These are phyloP conservation scores for Ophiocordyceps polyrhachis-furcata DNA, from an alignment of 2,329 filamentous ascomycete species.

Conservation along the genomic window DNA sequence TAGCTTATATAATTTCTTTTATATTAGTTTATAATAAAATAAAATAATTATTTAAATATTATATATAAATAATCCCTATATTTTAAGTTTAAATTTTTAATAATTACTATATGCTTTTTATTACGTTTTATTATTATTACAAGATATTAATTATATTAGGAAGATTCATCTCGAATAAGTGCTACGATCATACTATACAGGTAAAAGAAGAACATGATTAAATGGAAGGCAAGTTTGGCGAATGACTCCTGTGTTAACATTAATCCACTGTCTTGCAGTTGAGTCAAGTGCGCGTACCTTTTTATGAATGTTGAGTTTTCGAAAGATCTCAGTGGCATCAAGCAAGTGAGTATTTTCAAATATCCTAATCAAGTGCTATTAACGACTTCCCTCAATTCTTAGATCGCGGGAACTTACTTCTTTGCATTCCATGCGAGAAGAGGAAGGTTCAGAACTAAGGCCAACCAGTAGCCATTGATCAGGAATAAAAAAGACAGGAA, in stretches of 20 bases:
- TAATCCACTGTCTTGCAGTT: too few relatives aligned
- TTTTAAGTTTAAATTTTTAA: too few relatives aligned
- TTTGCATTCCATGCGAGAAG: constrained; percentile 88
- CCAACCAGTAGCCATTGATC: constrained; percentile 97
- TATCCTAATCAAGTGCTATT: constrained; percentile 40
- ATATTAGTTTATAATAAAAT: too few relatives aligned
- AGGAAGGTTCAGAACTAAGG: constrained; percentile 79
- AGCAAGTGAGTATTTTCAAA: constrained; percentile 92
- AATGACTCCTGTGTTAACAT: constrained; percentile 66
- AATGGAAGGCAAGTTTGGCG: constrained; percentile 94
- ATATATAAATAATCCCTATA: too few relatives aligned
- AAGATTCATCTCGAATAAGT: constrained; percentile 83
- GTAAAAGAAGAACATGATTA: constrained; percentile 99
- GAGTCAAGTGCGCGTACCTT: too few relatives aligned
- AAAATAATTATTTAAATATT: too few relatives aligned
- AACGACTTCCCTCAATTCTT: too few relatives aligned
- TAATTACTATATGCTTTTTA: too few relatives aligned
- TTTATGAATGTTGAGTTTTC: constrained; percentile 97
- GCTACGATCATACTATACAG: constrained; percentile 98
- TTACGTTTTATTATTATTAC: too few relatives aligned
- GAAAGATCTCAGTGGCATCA: constrained; percentile 97
- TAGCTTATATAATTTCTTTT: too few relatives aligned
- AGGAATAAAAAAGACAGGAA: constrained; percentile 92
- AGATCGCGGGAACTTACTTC: constrained; percentile 49
- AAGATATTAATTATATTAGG: constrained; percentile 31